These are phyloP conservation scores for Beauveria varroae DNA, from an alignment of 2,329 filamentous ascomycete genomes.

Conservation along the genomic window DNA sequence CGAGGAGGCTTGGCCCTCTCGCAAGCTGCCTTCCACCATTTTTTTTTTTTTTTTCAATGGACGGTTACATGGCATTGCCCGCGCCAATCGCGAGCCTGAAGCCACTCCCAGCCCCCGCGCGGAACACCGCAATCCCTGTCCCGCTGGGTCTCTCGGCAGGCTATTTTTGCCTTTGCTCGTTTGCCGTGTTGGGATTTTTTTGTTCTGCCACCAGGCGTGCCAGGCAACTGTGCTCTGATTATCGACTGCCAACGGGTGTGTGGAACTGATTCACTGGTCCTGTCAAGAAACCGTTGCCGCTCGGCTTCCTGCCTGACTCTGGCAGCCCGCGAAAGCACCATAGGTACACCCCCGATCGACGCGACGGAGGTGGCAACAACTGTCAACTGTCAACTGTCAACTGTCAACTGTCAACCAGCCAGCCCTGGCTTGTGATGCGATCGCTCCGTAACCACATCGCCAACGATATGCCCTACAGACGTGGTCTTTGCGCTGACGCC, in stretches of 20 bases:
- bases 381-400: neutral
- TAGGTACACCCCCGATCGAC: neutral
- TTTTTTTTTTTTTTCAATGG: neutral
- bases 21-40: neutral
- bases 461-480: neutral
- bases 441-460: neutral
- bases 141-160: neutral
- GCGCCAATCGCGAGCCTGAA: neutral
- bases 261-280: neutral
- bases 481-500: constrained; percentile 7
- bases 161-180: neutral
- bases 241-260: neutral
- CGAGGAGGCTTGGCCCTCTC: neutral
- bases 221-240: neutral
- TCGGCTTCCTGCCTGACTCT: neutral
- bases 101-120: neutral
- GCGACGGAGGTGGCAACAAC: neutral
- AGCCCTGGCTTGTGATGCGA: neutral
- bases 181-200: neutral
- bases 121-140: neutral
- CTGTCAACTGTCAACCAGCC: neutral
- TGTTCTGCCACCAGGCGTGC: neutral
- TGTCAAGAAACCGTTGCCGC: neutral
- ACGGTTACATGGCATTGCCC: constrained; percentile 5
- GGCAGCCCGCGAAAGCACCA: neutral